Evolutionary conservation across 306 rosid species (phyloP).

Genomic region (Trifolium dubium): DNA sequence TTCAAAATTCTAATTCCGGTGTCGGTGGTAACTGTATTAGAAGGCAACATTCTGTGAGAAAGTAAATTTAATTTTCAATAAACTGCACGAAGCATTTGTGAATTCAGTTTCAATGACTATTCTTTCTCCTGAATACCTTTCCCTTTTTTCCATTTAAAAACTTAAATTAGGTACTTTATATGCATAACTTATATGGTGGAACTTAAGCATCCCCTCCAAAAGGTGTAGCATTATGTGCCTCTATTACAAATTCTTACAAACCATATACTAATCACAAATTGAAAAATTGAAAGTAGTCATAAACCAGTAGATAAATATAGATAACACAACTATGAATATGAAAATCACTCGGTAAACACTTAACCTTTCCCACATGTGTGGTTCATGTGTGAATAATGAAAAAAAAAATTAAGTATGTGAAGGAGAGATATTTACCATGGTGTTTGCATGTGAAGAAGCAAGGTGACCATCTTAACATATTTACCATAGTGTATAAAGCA

Average conservation of each 20-base stretch:
- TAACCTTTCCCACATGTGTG: neutral
- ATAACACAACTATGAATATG: neutral
- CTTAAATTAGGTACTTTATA: no score
- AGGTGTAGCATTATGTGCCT: neutral
- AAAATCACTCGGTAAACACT: neutral
- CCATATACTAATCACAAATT: neutral
- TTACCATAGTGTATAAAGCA: no score
- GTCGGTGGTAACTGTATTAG: neutral
- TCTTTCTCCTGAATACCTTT: no score
- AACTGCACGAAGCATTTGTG: neutral
- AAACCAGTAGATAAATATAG: neutral
- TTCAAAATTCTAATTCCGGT: neutral
- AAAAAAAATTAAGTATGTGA: no score
- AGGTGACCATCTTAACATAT: no score
- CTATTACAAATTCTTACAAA: neutral
- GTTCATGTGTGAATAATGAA: neutral
- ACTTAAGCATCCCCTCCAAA: neutral
- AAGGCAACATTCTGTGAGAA: neutral
- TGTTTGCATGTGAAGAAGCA: no score
- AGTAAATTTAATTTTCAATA: neutral
- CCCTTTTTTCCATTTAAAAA: no score
- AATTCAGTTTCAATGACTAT: neutral
- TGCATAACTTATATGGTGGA: neutral
- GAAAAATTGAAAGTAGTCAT: neutral
- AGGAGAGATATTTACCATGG: no score